Base-by-base conservation (phyloP, 495 filamentous ascomycete species). In the Monascus purpureus region DNA sequence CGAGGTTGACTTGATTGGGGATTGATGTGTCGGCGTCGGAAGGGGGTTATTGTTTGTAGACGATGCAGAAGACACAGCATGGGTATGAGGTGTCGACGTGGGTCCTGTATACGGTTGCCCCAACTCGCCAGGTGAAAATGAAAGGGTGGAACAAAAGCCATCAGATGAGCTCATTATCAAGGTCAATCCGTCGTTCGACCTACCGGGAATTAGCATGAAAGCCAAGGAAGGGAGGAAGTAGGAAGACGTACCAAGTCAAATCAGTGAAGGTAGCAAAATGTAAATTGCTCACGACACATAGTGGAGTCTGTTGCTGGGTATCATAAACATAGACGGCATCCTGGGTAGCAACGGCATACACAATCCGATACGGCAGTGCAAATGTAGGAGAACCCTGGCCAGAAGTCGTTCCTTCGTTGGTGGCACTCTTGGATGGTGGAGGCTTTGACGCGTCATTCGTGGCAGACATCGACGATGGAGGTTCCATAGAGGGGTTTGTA, bases 201-300 rank as follows among this genome's bases (percentile, higher is more conserved):
- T 95, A 39, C n/a, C 17, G 6, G 16, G n/a, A 7, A 35, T 52
- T 46, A 41, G 38, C 11, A 29, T 31, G 14, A 8, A n/a, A 12
- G 16, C 46, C 39, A 38, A 22, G 52, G 58, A 45, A 59, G 38
- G 22, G 23, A 4, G 4, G 0, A 24, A 26, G 20, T 8, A 24
- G 22, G 22, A n/a, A n/a, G 25, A 57, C 73, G 52, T 70, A 95
- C 92, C 92, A 99, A 14, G 81, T 80, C 38, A 99, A 54, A 56
- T 99, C 92, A 1, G 92, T 96, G 45, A 99, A 99, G 0, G 87
- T 94, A 5, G 92, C 86, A 53, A 83, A 93, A 42, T 99, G 92
- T 29, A 99, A 47, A 46, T 99, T 99, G 68, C 83, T 95, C 13
- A 96, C 85, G 12, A 94, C 60, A 53, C 81, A 90, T 17, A 99